These are phyloP conservation scores for Arthrobotrys megalospora DNA, from an alignment of 2,329 filamentous ascomycete species.

Conservation along the genomic window DNA sequence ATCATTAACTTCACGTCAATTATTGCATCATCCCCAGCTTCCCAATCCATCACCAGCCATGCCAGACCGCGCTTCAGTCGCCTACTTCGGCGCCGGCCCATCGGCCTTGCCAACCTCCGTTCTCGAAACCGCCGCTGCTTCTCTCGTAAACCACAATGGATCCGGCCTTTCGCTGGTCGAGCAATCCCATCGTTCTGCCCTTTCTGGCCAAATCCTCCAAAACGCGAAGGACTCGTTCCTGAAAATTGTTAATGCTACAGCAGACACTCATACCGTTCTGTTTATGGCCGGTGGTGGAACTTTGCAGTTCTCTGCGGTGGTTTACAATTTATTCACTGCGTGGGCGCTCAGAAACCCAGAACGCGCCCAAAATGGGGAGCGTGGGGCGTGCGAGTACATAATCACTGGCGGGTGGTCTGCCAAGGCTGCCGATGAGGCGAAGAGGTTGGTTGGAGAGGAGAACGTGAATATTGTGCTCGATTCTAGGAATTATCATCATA, in stretches of 20 bases:
- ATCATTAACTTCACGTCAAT: neutral
- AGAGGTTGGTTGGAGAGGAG: conserved; percentile 81
- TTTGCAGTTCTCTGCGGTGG: conserved; percentile 85
- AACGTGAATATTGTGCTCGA: conserved; percentile 86
- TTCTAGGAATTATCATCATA: conserved; percentile 67
- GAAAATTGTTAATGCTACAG: conserved; percentile 81
- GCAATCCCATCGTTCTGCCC: conserved; percentile 86
- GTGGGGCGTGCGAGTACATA: conserved; percentile 82
- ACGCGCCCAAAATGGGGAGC: conserved; percentile 77
- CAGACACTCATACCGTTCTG: conserved; percentile 83
- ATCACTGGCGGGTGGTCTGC: conserved; percentile 92
- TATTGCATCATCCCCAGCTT: conserved; percentile 5
- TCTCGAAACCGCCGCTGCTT: conserved; percentile 81
- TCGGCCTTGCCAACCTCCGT: conserved; percentile 87
- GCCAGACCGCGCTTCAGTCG: conserved; percentile 81
- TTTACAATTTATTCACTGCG: conserved; percentile 85
- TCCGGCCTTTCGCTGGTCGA: conserved; percentile 89
- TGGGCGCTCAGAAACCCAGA: conserved; percentile 80
- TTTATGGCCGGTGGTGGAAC: conserved; percentile 91
- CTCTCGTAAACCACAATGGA: conserved; percentile 84
- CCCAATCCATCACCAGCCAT: conserved; percentile 68
- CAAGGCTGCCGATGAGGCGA: conserved; percentile 88
- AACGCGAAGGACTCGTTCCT: conserved; percentile 80
- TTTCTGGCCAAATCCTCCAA: conserved; percentile 84
- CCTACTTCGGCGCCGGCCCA: conserved; percentile 92